phyloP scores from a whole-genome alignment of 768 basidiomycete genomes.

The Auriscalpium vulgare region DNA sequence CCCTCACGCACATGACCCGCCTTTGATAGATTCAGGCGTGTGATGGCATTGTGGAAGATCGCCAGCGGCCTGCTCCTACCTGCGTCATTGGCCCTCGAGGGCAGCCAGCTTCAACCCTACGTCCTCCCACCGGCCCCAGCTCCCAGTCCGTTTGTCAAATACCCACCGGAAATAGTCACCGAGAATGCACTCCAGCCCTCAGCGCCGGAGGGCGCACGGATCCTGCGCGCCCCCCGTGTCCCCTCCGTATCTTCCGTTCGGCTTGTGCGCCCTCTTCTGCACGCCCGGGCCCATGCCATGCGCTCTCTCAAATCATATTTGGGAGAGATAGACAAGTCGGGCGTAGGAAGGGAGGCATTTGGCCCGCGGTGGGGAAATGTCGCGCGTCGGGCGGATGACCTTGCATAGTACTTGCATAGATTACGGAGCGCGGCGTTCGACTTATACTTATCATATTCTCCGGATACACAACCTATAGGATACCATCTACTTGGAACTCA shows the following conservation, averaged over 20 bases:
- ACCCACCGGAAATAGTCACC: background rate
- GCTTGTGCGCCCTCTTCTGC: background rate
- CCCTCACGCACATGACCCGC: background rate
- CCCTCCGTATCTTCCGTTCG: background rate
- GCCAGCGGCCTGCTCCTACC: conserved; percentile 23
- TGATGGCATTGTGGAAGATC: conserved; percentile 32
- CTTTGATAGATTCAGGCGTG: conserved; percentile 20
- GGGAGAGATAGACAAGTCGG: background rate
- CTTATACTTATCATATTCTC: too few species aligned
- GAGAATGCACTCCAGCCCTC: background rate
- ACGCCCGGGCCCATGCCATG: background rate
- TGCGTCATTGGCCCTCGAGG: conserved; percentile 19
- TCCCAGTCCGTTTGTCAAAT: conserved; percentile 35
- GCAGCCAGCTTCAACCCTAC: conserved; percentile 27
- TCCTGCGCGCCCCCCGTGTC: background rate
- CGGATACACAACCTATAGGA: too few species aligned
- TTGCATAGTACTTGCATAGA: too few species aligned
- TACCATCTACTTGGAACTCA: too few species aligned
- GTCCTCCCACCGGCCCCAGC: conserved; percentile 33
- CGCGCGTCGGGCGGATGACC: too few species aligned
- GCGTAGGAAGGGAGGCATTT: too few species aligned
- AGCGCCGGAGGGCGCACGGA: background rate
- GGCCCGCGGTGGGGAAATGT: too few species aligned
- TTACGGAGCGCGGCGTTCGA: too few species aligned
- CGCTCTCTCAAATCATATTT: background rate